Evolutionary conservation across 2,329 filamentous ascomycete genomes (phyloP).

Genomic region (Teratosphaeriaceae sp.): DNA sequence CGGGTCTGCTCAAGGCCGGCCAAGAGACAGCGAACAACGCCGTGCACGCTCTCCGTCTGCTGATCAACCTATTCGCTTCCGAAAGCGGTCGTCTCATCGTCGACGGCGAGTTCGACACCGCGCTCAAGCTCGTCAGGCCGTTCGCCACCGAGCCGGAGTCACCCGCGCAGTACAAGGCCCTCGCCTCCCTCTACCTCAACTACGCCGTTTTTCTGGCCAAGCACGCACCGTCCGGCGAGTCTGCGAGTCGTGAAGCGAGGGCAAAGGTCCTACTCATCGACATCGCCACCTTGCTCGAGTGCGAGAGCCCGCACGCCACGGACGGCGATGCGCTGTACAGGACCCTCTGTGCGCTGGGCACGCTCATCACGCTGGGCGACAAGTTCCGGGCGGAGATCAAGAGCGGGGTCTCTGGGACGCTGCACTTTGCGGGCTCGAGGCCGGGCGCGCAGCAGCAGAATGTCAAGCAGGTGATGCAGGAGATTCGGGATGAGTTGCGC

Average conservation of each 20-base stretch:
- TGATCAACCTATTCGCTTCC: constrained; percentile 79
- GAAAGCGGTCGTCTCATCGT: constrained; percentile 58
- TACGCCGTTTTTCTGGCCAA: constrained; percentile 64
- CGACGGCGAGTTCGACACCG: constrained; percentile 51
- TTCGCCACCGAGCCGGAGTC: constrained; percentile 48
- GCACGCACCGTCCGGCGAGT: constrained; percentile 21
- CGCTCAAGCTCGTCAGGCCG: constrained; percentile 57
- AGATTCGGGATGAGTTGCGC: constrained; percentile 48
- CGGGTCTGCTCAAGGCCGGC: constrained; percentile 50
- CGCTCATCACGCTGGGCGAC: constrained; percentile 57
- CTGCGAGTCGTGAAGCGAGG: constrained; percentile 23
- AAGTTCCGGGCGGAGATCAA: constrained; percentile 53
- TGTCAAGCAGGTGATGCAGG: constrained; percentile 52
- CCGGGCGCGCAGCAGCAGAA: constrained; percentile 53
- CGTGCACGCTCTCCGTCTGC: constrained; percentile 76
- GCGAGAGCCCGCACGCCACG: constrained; percentile 43
- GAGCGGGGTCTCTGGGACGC: constrained; percentile 49
- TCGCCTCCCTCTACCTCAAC: constrained; percentile 79
- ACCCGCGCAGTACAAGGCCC: constrained; percentile 69
- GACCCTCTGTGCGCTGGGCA: constrained; percentile 75
- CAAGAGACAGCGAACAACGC: constrained; percentile 65
- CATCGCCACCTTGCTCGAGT: constrained; percentile 26
- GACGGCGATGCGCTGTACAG: constrained; percentile 83
- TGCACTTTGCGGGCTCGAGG: constrained; percentile 41
- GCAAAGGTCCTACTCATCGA: constrained; percentile 26